Evolutionary conservation across 352 stramenopile genomes (phyloP).

Genomic region (Phytophthora meadii): DNA sequence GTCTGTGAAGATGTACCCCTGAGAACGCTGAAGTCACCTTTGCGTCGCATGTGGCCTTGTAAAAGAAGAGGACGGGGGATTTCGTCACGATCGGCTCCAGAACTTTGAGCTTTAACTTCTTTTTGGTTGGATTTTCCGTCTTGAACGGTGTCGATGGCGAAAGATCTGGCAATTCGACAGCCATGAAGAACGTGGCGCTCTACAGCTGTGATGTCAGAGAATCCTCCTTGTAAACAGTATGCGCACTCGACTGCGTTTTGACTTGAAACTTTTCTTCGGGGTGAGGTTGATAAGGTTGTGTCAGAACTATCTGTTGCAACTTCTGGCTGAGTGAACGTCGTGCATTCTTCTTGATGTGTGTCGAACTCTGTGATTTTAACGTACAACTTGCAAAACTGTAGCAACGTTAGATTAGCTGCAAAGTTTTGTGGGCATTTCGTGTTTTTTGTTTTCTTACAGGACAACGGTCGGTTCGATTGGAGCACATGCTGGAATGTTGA

Average conservation of each 20-base stretch:
- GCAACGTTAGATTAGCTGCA: conserved; percentile 10
- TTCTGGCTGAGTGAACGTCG: background rate
- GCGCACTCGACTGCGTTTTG: conserved; percentile 38
- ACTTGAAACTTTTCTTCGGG: background rate
- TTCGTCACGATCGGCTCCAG: background rate
- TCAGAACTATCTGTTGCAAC: background rate
- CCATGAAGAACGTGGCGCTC: conserved; percentile 43
- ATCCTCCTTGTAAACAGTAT: conserved; percentile 51
- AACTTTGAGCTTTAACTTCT: background rate
- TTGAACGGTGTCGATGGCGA: conserved; percentile 6
- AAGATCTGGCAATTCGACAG: conserved; percentile 53
- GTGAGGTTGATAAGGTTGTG: background rate
- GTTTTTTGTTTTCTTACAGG: conserved; percentile 37
- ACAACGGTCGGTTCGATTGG: conserved; percentile 61
- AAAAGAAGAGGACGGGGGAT: conserved; percentile 21
- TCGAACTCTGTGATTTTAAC: conserved; percentile 50
- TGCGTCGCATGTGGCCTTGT: conserved; percentile 45
- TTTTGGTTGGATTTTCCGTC: conserved; percentile 22
- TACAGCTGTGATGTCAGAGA: conserved; percentile 29
- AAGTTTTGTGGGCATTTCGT: too few relatives aligned
- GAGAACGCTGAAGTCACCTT: conserved; percentile 28
- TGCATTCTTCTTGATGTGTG: conserved; percentile 15
- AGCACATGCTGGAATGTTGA: conserved; percentile 47
- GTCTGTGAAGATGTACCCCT: conserved; percentile 1
- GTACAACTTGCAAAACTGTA: conserved; percentile 55